Evolutionary conservation across 257 asterid genomes (phyloP).

Genomic region (Solanum sitiens): DNA sequence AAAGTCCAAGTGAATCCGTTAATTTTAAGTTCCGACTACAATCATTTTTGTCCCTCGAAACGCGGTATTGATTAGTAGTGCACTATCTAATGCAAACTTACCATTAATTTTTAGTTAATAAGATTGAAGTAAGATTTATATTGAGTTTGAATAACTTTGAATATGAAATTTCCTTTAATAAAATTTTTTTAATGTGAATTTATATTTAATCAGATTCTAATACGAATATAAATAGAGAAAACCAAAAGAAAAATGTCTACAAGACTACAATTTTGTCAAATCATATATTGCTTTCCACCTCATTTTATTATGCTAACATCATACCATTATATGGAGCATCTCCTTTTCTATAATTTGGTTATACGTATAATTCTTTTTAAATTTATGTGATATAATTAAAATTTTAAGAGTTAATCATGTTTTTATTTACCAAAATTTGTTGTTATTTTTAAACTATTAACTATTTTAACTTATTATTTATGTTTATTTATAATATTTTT

Average conservation of each 20-base stretch:
- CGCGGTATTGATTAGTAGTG: too few relatives aligned
- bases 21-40: neutral
- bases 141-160: rapidly evolving
- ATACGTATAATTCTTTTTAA: neutral
- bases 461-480: neutral
- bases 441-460: too few relatives aligned
- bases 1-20: neutral
- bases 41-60: neutral
- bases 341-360: neutral
- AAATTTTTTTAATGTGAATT: too few relatives aligned
- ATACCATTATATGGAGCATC: neutral
- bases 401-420: neutral
- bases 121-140: neutral
- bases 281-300: neutral
- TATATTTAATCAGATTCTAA: too few relatives aligned
- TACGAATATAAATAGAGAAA: rapidly evolving
- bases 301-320: neutral
- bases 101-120: neutral
- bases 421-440: neutral
- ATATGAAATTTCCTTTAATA: too few relatives aligned
- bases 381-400: neutral
- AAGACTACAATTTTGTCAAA: neutral
- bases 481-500: too few relatives aligned
- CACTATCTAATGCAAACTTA: too few relatives aligned
- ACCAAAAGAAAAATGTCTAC: neutral